Evolutionary conservation across 108 stramenopile species (phyloP), one percentile per base, ranked within the genome.

Genomic region (Discostella pseudostelligera): DNA sequence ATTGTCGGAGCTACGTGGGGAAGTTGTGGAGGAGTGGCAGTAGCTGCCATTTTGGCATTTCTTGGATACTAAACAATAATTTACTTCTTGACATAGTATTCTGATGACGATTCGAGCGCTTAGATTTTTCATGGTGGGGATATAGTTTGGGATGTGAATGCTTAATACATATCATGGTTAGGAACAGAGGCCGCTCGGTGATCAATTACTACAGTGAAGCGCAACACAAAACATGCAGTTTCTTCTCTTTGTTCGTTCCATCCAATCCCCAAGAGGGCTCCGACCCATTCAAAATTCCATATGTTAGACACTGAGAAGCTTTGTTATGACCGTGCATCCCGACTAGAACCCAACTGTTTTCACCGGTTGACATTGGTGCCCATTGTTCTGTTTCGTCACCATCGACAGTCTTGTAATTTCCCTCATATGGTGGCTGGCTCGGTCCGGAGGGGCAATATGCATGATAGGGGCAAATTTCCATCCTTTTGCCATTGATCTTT

Each of bases 1-100:
- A 43, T 87, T 1, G 14, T 84, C 14, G 88, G 88, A 36, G 73
- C 70, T 14, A 81, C 81, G 20, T 79, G 64, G 56, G 89, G 89
- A 4, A 54, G 54, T 20, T 47, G 35, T 39, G 50, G 19, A 26
- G 76, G 76, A 22, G 36, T 67, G 9, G n/a, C 66, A 17, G 2
- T 78, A 36, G 69, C 62, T 28, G 17, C 65, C 11, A 20, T 76
- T 43, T 49, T 26, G 62, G 21, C 19, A 29, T 14, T 50, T 16
- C 22, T 56, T 56, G 21, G 25, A 32, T 32, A 32, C 32, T 4
- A 32, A 5, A 3, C 32, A 32, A n/a, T 32, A 5, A 32, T 20
- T 48, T 45, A 3, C 3, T 16, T 45, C 16, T 14, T 45, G 3
- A 9, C 44, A 45, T 17, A 9, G 3, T 40, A 40, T 11, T 7